Evolutionary conservation across 2,329 filamentous ascomycete species (phyloP).

Genomic region (Phyllosticta capitalensis): DNA sequence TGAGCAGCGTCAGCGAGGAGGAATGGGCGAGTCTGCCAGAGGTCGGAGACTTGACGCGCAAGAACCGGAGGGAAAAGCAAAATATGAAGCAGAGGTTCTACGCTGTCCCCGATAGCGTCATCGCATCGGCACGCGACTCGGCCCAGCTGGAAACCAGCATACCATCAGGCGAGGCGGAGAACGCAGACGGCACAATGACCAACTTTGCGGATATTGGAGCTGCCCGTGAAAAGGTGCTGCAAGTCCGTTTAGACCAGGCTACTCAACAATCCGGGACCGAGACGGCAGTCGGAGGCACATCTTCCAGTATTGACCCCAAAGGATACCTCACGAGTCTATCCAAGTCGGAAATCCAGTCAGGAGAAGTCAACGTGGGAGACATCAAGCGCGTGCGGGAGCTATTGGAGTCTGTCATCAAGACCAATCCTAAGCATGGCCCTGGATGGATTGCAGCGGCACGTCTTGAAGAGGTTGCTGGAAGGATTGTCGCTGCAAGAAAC

Average conservation of each 20-base stretch:
- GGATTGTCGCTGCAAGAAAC: constrained; percentile 78
- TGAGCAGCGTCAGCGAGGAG: constrained; percentile 82
- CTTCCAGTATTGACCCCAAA: constrained; percentile 87
- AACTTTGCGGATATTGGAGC: constrained; percentile 97
- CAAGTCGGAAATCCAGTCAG: constrained; percentile 68
- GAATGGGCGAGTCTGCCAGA: constrained; percentile 95
- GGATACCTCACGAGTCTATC: constrained; percentile 90
- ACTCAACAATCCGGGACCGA: constrained; percentile 62
- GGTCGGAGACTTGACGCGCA: constrained; percentile 91
- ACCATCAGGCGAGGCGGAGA: constrained; percentile 56
- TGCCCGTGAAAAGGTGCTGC: constrained; percentile 88
- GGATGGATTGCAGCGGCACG: constrained; percentile 94
- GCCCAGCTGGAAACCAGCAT: constrained; percentile 80
- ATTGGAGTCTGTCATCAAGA: constrained; percentile 94
- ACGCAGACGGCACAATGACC: constrained; percentile 77
- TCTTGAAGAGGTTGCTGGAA: constrained; percentile 85
- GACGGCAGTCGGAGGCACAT: constrained; percentile 58
- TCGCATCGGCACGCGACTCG: constrained; percentile 74
- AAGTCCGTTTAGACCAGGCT: constrained; percentile 87
- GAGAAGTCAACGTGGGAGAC: constrained; percentile 80
- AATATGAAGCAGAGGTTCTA: constrained; percentile 78
- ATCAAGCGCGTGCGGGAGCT: constrained; percentile 88
- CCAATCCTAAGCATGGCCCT: constrained; percentile 87
- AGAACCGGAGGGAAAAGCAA: constrained; percentile 78
- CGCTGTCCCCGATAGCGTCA: constrained; percentile 89